Conservation (phyloP, 108 stramenopile species). For the Poteriospumella lacustris region DNA sequence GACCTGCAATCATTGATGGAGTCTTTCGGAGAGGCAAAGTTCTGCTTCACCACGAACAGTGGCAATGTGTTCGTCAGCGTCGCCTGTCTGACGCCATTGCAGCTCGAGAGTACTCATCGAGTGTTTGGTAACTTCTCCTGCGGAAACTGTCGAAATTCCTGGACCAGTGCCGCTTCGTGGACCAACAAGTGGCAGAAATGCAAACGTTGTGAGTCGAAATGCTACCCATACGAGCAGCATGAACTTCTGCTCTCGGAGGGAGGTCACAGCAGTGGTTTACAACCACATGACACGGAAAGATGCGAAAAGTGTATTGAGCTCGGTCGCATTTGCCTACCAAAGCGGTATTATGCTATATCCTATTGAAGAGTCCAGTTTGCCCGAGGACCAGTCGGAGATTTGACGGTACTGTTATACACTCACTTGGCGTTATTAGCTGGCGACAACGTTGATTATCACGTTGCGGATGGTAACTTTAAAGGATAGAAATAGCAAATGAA, state of each 20-base stretch:
- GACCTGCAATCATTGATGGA: no score
- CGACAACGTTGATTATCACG: no score
- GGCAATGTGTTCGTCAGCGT: no score
- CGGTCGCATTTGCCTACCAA: not conserved
- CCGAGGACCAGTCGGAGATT: no score
- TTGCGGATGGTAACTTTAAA: no score
- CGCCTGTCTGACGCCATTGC: not conserved
- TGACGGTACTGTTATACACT: no score
- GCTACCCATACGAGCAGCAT: not conserved
- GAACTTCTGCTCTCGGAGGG: not conserved
- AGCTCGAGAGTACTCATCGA: not conserved
- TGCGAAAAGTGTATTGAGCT: conserved; percentile 1
- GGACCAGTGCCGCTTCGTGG: not conserved
- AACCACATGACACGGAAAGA: not conserved
- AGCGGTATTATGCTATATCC: not conserved
- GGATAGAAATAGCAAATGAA: no score
- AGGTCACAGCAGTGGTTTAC: not conserved
- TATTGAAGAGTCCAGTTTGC: no score
- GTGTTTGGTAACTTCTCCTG: not conserved
- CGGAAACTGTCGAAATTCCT: not conserved
- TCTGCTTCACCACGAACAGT: no score
- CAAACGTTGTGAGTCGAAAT: conserved; percentile 4
- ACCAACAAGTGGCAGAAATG: conserved; percentile 20
- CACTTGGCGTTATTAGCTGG: no score
- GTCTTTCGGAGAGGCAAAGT: no score